These are phyloP conservation scores for Trypanosoma lewisi DNA, from an alignment of 208 protist species.

Conservation along the genomic window DNA sequence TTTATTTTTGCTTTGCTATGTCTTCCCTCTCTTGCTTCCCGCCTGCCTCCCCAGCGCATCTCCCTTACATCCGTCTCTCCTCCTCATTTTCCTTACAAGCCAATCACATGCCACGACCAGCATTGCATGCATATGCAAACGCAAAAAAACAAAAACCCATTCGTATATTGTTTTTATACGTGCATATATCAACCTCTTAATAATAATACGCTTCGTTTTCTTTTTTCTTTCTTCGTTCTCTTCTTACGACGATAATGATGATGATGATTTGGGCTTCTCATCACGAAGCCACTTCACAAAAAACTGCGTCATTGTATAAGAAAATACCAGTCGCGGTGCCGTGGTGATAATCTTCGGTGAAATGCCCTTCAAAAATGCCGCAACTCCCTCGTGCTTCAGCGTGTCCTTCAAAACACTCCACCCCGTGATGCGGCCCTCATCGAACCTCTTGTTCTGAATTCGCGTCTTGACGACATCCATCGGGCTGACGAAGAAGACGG, in stretches of 20 bases:
- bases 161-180: neutral
- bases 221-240: constrained; percentile 2
- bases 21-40: too few relatives aligned
- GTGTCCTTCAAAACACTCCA: constrained; percentile 51
- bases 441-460: constrained; percentile 64
- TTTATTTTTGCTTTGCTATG: neutral
- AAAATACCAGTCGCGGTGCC: constrained; percentile 77
- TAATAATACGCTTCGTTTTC: neutral
- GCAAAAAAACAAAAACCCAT: neutral
- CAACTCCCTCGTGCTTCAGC: constrained; percentile 51
- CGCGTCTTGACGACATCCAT: constrained; percentile 87
- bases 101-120: too few relatives aligned
- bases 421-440: constrained; percentile 41
- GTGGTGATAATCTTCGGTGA: constrained; percentile 73
- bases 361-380: constrained; percentile 85
- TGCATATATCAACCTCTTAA: neutral
- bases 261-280: constrained; percentile 1
- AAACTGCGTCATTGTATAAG: constrained; percentile 86
- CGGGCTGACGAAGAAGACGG: constrained; percentile 61
- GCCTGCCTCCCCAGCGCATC: too few relatives aligned
- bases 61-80: too few relatives aligned
- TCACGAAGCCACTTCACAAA: constrained; percentile 52
- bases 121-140: too few relatives aligned
- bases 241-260: neutral
- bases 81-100: too few relatives aligned